Base-by-base conservation (phyloP, 495 filamentous ascomycete genomes). In the Margaritispora aquatica region DNA sequence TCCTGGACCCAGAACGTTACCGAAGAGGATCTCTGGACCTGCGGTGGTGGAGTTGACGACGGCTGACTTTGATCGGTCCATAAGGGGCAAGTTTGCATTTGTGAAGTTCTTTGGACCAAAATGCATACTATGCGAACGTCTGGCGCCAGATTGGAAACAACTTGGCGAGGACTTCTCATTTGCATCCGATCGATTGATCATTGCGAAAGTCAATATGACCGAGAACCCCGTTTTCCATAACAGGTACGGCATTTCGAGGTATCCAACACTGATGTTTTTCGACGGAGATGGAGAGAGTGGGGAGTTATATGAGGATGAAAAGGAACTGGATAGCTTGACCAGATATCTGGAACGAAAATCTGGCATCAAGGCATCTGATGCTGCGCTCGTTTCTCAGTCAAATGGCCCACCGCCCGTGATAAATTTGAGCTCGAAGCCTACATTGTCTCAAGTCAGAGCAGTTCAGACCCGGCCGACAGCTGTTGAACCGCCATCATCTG, bases 351-450 rank as follows among this genome's bases (percentile, higher is more conserved):
- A 67, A 54, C 55, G 55, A 22, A 58, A 57, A 19, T 60, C 57
- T 17, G 60, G 62, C 1, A 58, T 63, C 17, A 54, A 19, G 19
- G 46, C 46, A 10, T 21, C 55, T 44, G 62, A 67, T 52, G 64
- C 44, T 47, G 36, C 26, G 2, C 23, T 17, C 56, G 51, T 41
- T 20, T 54, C 62, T 46, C 63, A 55, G 27, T 17, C 55, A 1
- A 65, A 68, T 20, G 63, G 49, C 8, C 57, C 61, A 2, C 76
- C 79, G 4, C 79, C 80, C 22, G 74, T 77, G 0, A 69, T 83
- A 26, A 77, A 77, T 19, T 20, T 78, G 0, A 71, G 63, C 55
- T 77, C 74, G 4, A 75, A 74, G 17, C 80, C 74, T 8, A 70
- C 73, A 29, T 55, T 66, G 38, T 66, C 63, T 55, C 71, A 77